Percentiles rank a stretch among this genome's conserved stretches.
phyloP scores from a whole-genome alignment of 768 basidiomycete genomes.

The Suillus weaverae region DNA sequence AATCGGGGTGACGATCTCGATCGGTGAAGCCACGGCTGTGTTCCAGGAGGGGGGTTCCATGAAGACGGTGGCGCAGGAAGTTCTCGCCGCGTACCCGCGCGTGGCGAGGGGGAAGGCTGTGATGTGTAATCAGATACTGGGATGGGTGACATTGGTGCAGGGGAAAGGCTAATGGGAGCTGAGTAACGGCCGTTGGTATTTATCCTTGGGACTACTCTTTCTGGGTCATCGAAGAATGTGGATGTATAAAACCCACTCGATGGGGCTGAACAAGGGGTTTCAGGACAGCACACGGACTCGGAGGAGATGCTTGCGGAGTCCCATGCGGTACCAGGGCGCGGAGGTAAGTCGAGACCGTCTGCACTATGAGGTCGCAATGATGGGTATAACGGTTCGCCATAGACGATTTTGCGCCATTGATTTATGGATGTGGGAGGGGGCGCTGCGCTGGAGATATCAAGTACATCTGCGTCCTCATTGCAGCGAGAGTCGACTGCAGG shows the following conservation, averaged over 20 bases:
- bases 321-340: conserved; percentile 24
- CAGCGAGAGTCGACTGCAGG: conserved; percentile 24
- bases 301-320: conserved; percentile 44
- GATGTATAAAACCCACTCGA: conserved; percentile 30
- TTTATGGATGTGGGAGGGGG: conserved; percentile 35
- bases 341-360: conserved; percentile 22
- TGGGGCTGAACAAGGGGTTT: conserved; percentile 42
- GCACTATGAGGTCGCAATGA: conserved; percentile 34
- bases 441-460: conserved; percentile 29
- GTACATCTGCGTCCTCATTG: conserved; percentile 30
- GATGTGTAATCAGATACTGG: conserved; percentile 31
- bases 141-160: conserved; percentile 28
- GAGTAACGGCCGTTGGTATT: conserved; percentile 10
- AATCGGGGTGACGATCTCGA: conserved; percentile 41
- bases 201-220: conserved; percentile 14
- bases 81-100: conserved; percentile 22
- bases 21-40: conserved; percentile 31
- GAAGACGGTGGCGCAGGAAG: conserved; percentile 32
- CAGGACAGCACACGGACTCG: conserved; percentile 47
- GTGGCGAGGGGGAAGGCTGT: conserved; percentile 19
- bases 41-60: conserved; percentile 29
- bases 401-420: conserved; percentile 43
- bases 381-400: conserved; percentile 43
- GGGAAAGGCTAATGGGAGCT: conserved; percentile 19
- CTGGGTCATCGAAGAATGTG: conserved; percentile 24